Conservation (phyloP, 1,284 basidiomycete species). For the Peniophora sp. region DNA sequence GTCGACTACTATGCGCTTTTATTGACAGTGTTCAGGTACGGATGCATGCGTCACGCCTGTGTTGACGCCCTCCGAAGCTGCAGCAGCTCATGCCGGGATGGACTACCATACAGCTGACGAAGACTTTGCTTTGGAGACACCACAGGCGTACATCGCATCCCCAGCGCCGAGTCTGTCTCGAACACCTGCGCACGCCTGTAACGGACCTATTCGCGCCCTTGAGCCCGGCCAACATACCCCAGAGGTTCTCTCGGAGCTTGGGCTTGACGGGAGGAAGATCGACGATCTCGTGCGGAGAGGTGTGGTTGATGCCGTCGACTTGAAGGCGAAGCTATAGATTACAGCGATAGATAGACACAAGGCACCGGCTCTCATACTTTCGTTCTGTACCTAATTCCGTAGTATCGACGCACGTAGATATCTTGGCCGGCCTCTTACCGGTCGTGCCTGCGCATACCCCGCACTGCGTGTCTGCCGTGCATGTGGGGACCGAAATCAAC, state of each 20-base stretch:
- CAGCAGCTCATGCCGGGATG: conserved; percentile 24
- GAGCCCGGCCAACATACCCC: conserved; percentile 40
- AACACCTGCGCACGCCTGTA: conserved; percentile 4
- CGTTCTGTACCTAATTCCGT: too few species aligned
- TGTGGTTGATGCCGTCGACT: conserved; percentile 28
- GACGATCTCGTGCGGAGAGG: conserved; percentile 31
- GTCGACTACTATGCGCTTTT: background rate
- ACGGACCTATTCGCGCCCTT: conserved; percentile 15
- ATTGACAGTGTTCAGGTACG: conserved; percentile 34
- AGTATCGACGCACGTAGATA: too few species aligned
- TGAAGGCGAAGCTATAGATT: conserved; percentile 1
- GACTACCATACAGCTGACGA: conserved; percentile 13
- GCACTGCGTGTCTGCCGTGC: too few species aligned
- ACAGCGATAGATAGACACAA: too few species aligned
- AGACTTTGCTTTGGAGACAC: conserved; percentile 46
- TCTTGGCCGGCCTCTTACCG: too few species aligned
- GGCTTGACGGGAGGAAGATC: conserved; percentile 29
- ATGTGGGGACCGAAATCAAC: too few species aligned
- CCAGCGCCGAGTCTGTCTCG: conserved; percentile 5
- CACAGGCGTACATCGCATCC: conserved; percentile 23
- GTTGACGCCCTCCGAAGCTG: conserved; percentile 56
- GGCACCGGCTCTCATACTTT: too few species aligned
- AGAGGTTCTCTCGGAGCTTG: conserved; percentile 40
- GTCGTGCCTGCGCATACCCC: too few species aligned
- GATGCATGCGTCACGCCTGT: conserved; percentile 77